Percentiles rank a stretch among this genome's conserved stretches.
Evolutionary conservation across 257 asterid species (phyloP).

Genomic region (Dorcoceras hygrometricum): DNA sequence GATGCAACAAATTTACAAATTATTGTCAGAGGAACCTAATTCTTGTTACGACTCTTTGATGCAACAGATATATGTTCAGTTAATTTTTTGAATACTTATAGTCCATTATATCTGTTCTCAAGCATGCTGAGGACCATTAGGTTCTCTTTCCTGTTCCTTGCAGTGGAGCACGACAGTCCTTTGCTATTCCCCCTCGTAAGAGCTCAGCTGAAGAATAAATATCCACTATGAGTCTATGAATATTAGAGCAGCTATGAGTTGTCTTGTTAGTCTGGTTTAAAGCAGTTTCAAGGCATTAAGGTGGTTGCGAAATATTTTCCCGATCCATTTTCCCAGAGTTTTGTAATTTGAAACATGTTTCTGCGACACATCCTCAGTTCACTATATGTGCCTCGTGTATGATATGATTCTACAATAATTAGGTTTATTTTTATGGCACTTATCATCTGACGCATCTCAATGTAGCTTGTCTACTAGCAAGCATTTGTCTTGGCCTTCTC

Average conservation of each 20-base stretch:
- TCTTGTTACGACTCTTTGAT: not conserved
- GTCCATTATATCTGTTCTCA: not conserved
- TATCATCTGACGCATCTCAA: not conserved
- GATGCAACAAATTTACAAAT: no score
- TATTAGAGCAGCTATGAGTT: not conserved
- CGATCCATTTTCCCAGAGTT: not conserved
- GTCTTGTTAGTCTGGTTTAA: not conserved
- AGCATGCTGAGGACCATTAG: not conserved
- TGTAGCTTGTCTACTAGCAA: slow-evolving; percentile 11
- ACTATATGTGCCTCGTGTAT: not conserved
- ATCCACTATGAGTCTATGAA: not conserved
- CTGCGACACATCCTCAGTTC: not conserved
- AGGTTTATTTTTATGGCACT: not conserved
- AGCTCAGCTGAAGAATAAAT: not conserved
- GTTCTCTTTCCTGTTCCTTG: not conserved
- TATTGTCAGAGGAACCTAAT: not conserved
- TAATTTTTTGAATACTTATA: no score
- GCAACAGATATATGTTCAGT: not conserved
- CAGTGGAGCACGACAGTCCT: not conserved
- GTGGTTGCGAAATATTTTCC: not conserved
- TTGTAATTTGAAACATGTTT: no score
- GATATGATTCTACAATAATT: no score
- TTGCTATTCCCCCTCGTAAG: not conserved
- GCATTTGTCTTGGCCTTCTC: not conserved
- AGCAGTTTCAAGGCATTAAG: not conserved